Evolutionary conservation across 2,329 filamentous ascomycete genomes (phyloP).

Genomic region (Cercospora zeae-maydis): DNA sequence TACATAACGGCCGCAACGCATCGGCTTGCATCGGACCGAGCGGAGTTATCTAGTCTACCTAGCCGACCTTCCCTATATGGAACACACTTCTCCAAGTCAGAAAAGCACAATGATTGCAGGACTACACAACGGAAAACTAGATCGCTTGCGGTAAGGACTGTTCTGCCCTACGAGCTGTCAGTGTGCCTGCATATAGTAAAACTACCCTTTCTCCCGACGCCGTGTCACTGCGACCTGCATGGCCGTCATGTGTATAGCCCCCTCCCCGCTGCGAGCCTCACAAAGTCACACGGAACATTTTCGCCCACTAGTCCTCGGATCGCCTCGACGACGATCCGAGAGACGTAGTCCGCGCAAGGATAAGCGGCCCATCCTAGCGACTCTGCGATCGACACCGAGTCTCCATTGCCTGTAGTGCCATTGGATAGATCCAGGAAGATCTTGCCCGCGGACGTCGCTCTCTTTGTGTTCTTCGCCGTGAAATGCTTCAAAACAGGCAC

Average conservation of each 20-base stretch:
- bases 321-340: constrained; percentile 81
- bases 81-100: neutral
- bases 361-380: constrained; percentile 76
- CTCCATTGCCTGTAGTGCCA: constrained; percentile 58
- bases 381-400: constrained; percentile 67
- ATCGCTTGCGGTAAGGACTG: neutral
- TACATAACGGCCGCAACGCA: neutral
- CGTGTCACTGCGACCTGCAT: neutral
- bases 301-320: constrained; percentile 74
- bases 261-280: constrained; percentile 65
- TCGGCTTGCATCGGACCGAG: neutral
- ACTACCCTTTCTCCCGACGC: neutral
- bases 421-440: constrained; percentile 79
- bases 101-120: neutral
- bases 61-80: neutral
- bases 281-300: constrained; percentile 79
- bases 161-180: neutral
- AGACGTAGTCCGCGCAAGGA: constrained; percentile 72
- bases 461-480: constrained; percentile 42
- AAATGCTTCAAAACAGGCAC: constrained; percentile 74
- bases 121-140: neutral
- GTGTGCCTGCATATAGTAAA: neutral
- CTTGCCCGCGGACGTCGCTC: constrained; percentile 46
- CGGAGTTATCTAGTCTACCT: neutral
- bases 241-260: constrained; percentile 45